Percentiles rank a stretch among this genome's conserved stretches.
Evolutionary conservation across 116 monocot species (phyloP).

Genomic region (Iris pallida): DNA sequence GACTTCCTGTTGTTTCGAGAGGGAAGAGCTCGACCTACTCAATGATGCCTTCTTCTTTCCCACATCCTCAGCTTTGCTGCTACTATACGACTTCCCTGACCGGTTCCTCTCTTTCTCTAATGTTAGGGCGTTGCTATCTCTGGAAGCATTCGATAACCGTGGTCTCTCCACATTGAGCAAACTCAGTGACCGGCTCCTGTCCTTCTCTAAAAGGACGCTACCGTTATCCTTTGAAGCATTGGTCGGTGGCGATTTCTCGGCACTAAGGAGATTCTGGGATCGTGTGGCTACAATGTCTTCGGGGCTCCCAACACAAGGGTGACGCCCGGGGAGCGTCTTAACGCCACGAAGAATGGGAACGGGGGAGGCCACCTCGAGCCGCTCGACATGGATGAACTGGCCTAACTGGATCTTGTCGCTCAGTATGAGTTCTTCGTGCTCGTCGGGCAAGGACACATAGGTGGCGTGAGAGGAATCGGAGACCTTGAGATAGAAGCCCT

Average conservation of each 20-base stretch:
- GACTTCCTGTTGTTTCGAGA: slow-evolving; percentile 35
- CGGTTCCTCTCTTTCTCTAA: slow-evolving; percentile 41
- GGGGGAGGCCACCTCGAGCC: slow-evolving; percentile 77
- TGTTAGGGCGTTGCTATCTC: slow-evolving; percentile 9
- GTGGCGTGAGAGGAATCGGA: slow-evolving; percentile 98
- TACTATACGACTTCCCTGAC: slow-evolving; percentile 21
- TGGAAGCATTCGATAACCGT: slow-evolving; percentile 24
- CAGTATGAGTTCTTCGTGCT: slow-evolving; percentile 85
- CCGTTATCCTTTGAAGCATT: slow-evolving; percentile 1
- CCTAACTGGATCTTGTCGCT: slow-evolving; percentile 95
- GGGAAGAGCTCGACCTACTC: slow-evolving; percentile 46
- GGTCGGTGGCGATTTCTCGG: slow-evolving; percentile 7
- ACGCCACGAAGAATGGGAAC: slow-evolving; percentile 77
- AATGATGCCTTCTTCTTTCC: slow-evolving; percentile 38
- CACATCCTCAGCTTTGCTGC: slow-evolving; percentile 27
- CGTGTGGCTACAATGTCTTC: slow-evolving; percentile 72
- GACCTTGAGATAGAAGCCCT: slow-evolving; percentile 92
- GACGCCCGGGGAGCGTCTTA: slow-evolving; percentile 74
- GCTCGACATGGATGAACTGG: slow-evolving; percentile 81
- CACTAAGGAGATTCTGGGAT: slow-evolving; percentile 29
- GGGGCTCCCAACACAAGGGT: slow-evolving; percentile 83
- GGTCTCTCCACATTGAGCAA: slow-evolving; percentile 16
- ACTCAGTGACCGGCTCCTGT: slow-evolving; percentile 9
- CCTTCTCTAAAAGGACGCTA: background rate
- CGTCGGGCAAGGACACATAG: slow-evolving; percentile 78